These are phyloP conservation scores for Starmerella powellii DNA, from an alignment of 805 yeast genomes.

Conservation along the genomic window DNA sequence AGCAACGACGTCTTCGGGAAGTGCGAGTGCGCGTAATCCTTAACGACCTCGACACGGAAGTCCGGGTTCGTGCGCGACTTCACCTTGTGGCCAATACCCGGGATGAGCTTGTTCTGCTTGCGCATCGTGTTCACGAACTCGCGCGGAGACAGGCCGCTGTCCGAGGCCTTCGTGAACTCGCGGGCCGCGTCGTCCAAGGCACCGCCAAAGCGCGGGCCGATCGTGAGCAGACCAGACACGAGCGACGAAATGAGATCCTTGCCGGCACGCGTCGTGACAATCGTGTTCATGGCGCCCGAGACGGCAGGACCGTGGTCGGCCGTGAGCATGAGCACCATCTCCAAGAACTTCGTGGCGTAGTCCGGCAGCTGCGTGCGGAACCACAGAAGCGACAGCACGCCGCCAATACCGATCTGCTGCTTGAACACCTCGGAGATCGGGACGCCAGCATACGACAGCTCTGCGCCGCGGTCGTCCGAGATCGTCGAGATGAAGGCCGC, in stretches of 20 bases:
- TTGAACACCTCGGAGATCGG: slow-evolving; percentile 38
- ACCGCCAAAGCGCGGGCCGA: slow-evolving; percentile 38
- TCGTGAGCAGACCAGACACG: slow-evolving; percentile 36
- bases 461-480: slow-evolving; percentile 39
- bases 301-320: slow-evolving; percentile 42
- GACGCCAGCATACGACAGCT: slow-evolving; percentile 36
- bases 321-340: slow-evolving; percentile 40
- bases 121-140: slow-evolving; percentile 38
- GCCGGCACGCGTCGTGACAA: slow-evolving; percentile 38
- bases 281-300: slow-evolving; percentile 39
- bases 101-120: slow-evolving; percentile 37
- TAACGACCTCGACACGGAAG: slow-evolving; percentile 38
- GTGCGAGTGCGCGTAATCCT: slow-evolving; percentile 35
- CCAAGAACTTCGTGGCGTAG: slow-evolving; percentile 36
- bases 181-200: slow-evolving; percentile 39
- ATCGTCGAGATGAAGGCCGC: slow-evolving; percentile 39
- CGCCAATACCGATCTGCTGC: slow-evolving; percentile 38
- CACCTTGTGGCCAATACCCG: slow-evolving; percentile 39
- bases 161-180: slow-evolving; percentile 36
- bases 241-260: slow-evolving; percentile 37
- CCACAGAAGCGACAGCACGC: slow-evolving; percentile 39
- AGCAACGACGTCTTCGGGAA: slow-evolving; percentile 35
- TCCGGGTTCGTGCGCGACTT: slow-evolving; percentile 40
- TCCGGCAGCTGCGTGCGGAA: slow-evolving; percentile 36
- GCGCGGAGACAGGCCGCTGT: slow-evolving; percentile 36